Conservation (phyloP, 768 basidiomycete genomes). For the Suillus lakei region DNA sequence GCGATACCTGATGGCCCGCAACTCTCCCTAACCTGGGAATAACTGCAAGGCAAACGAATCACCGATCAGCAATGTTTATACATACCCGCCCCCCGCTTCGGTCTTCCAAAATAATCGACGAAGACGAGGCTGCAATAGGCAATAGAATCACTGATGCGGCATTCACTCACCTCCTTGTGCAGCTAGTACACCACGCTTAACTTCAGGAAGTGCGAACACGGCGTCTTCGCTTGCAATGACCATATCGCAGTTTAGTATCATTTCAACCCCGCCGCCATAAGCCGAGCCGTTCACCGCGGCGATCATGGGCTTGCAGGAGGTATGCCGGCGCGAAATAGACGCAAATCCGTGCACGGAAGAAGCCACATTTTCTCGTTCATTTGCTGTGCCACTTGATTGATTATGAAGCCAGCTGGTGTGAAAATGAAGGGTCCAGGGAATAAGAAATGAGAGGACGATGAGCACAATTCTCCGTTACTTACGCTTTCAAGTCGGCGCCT, state of each 20-base stretch:
- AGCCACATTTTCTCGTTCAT: conserved; percentile 48
- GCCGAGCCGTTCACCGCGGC: conserved; percentile 82
- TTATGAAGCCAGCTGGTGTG: conserved; percentile 60
- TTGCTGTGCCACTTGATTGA: conserved; percentile 47
- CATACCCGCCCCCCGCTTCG: conserved; percentile 9
- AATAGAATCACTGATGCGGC: conserved; percentile 4
- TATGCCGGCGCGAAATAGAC: conserved; percentile 67
- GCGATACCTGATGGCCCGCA: conserved; percentile 76
- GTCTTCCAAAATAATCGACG: conserved; percentile 6
- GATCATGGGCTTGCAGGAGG: conserved; percentile 72
- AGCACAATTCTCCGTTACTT: conserved; percentile 27
- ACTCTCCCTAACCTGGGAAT: conserved; percentile 71
- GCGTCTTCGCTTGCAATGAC: conserved; percentile 72
- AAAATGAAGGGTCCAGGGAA: not conserved
- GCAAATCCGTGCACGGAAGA: conserved; percentile 66
- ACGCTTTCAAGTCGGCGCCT: conserved; percentile 81
- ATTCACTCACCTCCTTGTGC: conserved; percentile 64
- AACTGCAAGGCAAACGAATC: conserved; percentile 38
- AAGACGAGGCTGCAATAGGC: not conserved
- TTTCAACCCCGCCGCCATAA: conserved; percentile 69
- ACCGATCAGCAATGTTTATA: conserved; percentile 19
- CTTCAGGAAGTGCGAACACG: conserved; percentile 77
- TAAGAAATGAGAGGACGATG: not conserved
- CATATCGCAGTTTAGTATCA: conserved; percentile 77
- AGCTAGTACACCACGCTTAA: conserved; percentile 77